phyloP scores from a whole-genome alignment of 257 asterid species.

The Scutellaria minor region DNA sequence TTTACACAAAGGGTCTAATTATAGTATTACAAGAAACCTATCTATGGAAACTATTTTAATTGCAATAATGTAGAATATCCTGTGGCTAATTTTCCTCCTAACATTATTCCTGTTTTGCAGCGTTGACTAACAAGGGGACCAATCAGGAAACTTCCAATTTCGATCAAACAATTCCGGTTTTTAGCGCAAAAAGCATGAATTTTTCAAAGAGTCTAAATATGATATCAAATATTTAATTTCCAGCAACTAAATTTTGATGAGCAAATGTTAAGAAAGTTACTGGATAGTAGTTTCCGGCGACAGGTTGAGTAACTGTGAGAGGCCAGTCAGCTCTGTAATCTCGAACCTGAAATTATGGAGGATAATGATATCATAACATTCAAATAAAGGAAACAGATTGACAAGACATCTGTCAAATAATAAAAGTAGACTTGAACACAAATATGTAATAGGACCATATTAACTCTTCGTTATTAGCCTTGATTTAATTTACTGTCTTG shows the following conservation, averaged over 20 bases:
- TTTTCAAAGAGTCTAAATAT: neutral
- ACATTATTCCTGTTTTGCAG: too few relatives aligned
- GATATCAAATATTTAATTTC: neutral
- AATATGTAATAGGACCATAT: neutral
- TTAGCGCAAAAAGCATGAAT: neutral
- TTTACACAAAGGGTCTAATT: too few relatives aligned
- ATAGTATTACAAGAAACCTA: too few relatives aligned
- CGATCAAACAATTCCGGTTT: neutral
- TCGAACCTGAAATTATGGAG: constrained; percentile 61
- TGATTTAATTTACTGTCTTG: neutral
- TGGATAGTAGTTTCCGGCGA: constrained; percentile 93
- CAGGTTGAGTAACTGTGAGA: constrained; percentile 82
- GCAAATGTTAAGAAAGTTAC: constrained; percentile 48
- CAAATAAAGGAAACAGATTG: constrained; percentile 9
- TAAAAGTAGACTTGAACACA: neutral
- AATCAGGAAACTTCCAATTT: neutral
- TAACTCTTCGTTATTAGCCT: neutral
- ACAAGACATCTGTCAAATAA: neutral
- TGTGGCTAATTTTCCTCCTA: too few relatives aligned
- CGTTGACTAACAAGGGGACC: too few relatives aligned
- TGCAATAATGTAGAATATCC: too few relatives aligned
- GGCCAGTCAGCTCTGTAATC: constrained; percentile 85
- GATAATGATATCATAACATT: constrained; percentile 17
- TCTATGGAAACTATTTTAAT: too few relatives aligned
- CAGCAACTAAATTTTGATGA: constrained; percentile 14